A percentile compares a stretch with the other conserved stretches of the same genome.
Conservation (phyloP, 73 alveolate genomes). For the Tetrahymena elliotti region DNA sequence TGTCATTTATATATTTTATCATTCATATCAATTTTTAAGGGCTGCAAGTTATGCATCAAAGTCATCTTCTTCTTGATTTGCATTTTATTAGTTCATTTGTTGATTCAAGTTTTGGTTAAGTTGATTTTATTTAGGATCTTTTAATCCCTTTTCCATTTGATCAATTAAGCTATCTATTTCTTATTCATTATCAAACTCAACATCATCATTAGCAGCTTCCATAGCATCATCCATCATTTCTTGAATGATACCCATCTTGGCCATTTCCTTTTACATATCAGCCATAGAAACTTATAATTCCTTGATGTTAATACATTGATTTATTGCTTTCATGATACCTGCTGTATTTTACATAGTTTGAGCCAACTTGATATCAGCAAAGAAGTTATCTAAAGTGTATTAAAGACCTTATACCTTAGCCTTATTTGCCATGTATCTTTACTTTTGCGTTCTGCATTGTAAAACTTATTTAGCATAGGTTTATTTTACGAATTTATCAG, state of each 20-base stretch:
- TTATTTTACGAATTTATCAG: conserved; percentile 20
- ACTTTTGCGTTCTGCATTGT: background rate
- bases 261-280: conserved; percentile 33
- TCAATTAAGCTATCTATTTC: background rate
- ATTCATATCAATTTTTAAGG: background rate
- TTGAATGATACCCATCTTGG: conserved; percentile 40
- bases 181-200: conserved; percentile 25
- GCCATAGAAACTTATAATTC: conserved; percentile 24
- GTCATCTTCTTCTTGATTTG: background rate
- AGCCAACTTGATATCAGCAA: conserved; percentile 38
- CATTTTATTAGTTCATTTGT: background rate
- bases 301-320: conserved; percentile 21
- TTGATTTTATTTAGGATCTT: background rate
- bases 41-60: background rate
- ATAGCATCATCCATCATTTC: conserved; percentile 41
- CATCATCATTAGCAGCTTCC: conserved; percentile 37
- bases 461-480: conserved; percentile 36
- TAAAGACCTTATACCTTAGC: conserved; percentile 11
- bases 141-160: background rate
- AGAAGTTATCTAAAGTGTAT: conserved; percentile 26
- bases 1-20: background rate
- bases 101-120: background rate
- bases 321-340: conserved; percentile 23
- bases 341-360: conserved; percentile 35
- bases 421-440: conserved; percentile 17